These are phyloP conservation scores for Scheffersomyces quercinus DNA, from an alignment of 1,139 yeast genomes.

Conservation along the genomic window DNA sequence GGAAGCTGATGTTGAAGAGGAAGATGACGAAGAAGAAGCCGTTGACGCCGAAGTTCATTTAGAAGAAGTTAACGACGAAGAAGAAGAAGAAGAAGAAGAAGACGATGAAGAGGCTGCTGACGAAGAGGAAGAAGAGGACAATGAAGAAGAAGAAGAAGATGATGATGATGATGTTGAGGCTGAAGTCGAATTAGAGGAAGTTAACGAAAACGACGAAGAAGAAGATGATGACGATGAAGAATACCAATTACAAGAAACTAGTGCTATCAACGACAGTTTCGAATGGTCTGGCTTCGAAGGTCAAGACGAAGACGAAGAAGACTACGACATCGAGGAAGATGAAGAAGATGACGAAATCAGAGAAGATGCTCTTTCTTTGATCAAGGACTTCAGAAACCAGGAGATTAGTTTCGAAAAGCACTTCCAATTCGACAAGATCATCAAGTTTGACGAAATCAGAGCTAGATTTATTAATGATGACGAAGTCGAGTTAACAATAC, in stretches of 20 bases:
- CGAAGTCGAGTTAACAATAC: conserved; percentile 47
- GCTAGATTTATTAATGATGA: conserved; percentile 41
- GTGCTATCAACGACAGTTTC: conserved; percentile 10
- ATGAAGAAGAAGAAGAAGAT: conserved; percentile 13
- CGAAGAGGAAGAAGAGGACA: conserved; percentile 14
- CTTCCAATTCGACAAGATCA: conserved; percentile 44
- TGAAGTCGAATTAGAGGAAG: conserved; percentile 5
- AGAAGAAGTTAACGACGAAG: conserved; percentile 6
- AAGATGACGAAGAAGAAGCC: conserved; percentile 18
- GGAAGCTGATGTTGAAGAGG: conserved; percentile 20
- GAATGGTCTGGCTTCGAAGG: conserved; percentile 14
- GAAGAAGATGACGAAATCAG: conserved; percentile 38
- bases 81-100: conserved; percentile 3
- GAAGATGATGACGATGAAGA: conserved; percentile 9
- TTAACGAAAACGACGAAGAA: conserved; percentile 2
- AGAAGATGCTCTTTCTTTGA: conserved; percentile 44
- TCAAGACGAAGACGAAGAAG: conserved; percentile 9
- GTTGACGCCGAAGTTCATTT: conserved; percentile 9
- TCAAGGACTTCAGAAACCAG: conserved; percentile 40
- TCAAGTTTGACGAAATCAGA: conserved; percentile 40
- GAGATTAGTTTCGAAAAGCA: conserved; percentile 49
- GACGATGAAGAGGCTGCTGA: conserved; percentile 11
- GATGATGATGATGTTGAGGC: conserved; percentile 10
- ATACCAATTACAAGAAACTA: conserved; percentile 7
- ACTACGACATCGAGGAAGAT: conserved; percentile 14